Base-by-base conservation (phyloP, 176 grass and related monocot species). In the Triticum dicoccoides region DNA sequence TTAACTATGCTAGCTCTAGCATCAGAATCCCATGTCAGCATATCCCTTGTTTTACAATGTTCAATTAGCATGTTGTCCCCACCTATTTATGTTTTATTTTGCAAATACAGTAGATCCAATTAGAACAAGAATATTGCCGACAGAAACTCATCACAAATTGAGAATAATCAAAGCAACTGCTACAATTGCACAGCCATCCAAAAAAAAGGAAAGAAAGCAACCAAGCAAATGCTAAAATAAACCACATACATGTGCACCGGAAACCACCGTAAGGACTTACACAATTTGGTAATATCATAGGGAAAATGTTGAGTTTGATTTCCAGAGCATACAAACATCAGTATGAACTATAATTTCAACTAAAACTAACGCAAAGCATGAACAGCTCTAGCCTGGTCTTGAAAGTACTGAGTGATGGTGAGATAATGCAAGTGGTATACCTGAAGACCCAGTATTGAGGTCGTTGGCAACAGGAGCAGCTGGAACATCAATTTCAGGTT, bases 401-500 rank as follows among this genome's bases (percentile, higher is more conserved):
- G 12, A 14, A 51, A 51, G 47, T 51, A 51, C 47, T 15, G 47
- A 15, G 47, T 51, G 47, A 15, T 51, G 47, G 47, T 51, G 4
- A 51, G 47, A 51, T 51, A 51, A 51, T 51, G 47, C 47, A 51
- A 15, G 47, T 51, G 12, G 47, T 51, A 51, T 51, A 51, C 47
- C 47, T 15, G 47, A 51, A 51, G 47, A 51, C 47, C 47, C 47
- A 15, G 12, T 51, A 51, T 51, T 76, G 9, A 69, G 29, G 18
- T 47, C 39, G 29, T 66, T 82, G 87, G 77, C 63, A 21, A 15
- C 65, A 58, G 61, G 67, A 52, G 38, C 51, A 51, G 51, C 42
- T 35, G 23, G 62, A 85, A 59, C 39, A 78, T 79, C 51, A 59
- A 56, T 76, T 47, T 82, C 32, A 47, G 87, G 79, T 78, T 90